Evolutionary conservation across 2,329 filamentous ascomycete species (phyloP).

Genomic region (Decorospora gaudefroyi): DNA sequence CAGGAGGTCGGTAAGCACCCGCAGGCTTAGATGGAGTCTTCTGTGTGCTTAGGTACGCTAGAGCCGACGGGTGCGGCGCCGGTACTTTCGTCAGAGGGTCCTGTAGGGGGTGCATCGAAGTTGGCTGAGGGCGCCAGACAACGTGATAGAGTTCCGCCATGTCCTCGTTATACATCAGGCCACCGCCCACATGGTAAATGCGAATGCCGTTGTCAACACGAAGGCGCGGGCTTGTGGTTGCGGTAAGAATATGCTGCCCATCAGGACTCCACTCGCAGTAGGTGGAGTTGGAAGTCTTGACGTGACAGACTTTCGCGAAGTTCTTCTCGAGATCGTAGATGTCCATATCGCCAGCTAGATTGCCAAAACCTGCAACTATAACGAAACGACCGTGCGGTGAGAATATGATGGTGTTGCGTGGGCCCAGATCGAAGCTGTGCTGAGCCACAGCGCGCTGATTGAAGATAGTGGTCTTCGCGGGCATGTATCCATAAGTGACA

Average conservation of each 20-base stretch:
- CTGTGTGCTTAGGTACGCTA: slow-evolving; percentile 78
- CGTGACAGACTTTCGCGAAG: slow-evolving; percentile 87
- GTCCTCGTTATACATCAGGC: slow-evolving; percentile 92
- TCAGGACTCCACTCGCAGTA: slow-evolving; percentile 98
- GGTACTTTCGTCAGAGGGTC: slow-evolving; percentile 78
- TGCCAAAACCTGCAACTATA: slow-evolving; percentile 93
- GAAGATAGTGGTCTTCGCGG: slow-evolving; percentile 98
- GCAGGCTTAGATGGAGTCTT: slow-evolving; percentile 96
- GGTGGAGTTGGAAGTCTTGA: slow-evolving; percentile 93
- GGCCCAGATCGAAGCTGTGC: slow-evolving; percentile 83
- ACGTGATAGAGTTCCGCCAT: slow-evolving; percentile 92
- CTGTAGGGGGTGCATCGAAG: slow-evolving; percentile 62
- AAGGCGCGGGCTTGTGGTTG: slow-evolving; percentile 93
- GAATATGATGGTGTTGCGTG: slow-evolving; percentile 93
- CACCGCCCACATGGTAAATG: slow-evolving; percentile 88
- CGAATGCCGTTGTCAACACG: slow-evolving; percentile 96
- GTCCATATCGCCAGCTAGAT: slow-evolving; percentile 95
- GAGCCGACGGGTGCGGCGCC: slow-evolving; percentile 78
- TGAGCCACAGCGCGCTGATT: slow-evolving; percentile 81
- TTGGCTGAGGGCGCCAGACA: slow-evolving; percentile 77
- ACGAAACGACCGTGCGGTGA: slow-evolving; percentile 93
- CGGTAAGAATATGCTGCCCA: slow-evolving; percentile 92
- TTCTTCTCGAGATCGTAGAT: slow-evolving; percentile 96
- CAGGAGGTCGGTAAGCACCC: slow-evolving; percentile 94
- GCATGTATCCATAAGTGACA: slow-evolving; percentile 98